A percentile compares a stretch with the other conserved stretches of the same genome.
Conservation (phyloP, 2,329 filamentous ascomycete species). For the Apiospora rasikravindrae region DNA sequence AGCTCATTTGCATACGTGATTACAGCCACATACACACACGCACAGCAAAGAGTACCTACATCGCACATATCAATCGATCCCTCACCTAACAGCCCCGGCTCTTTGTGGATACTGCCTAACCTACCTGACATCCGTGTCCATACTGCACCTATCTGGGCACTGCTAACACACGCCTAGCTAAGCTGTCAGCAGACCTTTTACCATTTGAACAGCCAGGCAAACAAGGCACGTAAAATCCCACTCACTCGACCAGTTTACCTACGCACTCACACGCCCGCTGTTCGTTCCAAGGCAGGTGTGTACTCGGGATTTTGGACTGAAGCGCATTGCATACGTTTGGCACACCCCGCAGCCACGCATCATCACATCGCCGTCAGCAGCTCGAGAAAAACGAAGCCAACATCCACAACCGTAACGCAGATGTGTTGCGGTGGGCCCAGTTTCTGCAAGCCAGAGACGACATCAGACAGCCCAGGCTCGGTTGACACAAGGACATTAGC, state of each 20-base stretch:
- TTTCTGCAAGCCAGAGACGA: conserved; percentile 5
- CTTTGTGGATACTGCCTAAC: not conserved
- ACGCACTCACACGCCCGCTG: not conserved
- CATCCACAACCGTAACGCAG: not conserved
- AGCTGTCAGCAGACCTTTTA: not conserved
- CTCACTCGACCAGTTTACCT: not conserved
- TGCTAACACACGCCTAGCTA: not conserved
- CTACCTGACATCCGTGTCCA: not conserved
- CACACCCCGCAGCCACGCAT: not conserved
- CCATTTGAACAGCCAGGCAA: not conserved
- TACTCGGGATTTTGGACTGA: not conserved
- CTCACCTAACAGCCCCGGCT: conserved; percentile 8
- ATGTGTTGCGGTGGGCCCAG: not conserved
- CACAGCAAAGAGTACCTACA: not conserved
- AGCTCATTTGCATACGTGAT: not conserved
- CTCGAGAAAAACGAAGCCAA: not conserved
- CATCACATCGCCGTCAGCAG: conserved; percentile 7
- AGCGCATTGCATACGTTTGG: not conserved
- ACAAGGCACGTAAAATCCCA: conserved; percentile 2
- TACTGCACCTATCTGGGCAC: not conserved
- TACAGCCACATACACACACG: not conserved
- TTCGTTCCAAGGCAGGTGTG: not conserved
- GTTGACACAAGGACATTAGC: conserved; percentile 8
- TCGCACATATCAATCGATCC: not conserved
- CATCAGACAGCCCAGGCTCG: not conserved